Evolutionary conservation across 176 grass and related monocot species (phyloP), one percentile per base, ranked within the genome.

Genomic region (Leersia perrieri): DNA sequence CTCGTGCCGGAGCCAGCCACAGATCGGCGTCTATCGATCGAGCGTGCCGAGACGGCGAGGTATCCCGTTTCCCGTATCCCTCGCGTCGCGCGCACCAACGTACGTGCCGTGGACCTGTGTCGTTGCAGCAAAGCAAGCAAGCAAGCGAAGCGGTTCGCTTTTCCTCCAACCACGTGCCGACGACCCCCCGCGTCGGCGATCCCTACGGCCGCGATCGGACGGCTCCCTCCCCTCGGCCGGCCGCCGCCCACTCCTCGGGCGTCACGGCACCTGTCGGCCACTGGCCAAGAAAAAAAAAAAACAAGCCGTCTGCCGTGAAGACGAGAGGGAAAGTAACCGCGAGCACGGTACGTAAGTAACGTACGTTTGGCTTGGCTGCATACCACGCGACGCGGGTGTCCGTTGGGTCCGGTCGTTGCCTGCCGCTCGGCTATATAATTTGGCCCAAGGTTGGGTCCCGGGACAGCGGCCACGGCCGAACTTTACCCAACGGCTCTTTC

Each of bases 131-230:
- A n/a, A n/a, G n/a, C n/a, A 3, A 49, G 16, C 45, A 51, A 20
- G 16, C 45, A 20, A 49, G 16, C 45, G 45, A 16, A 45, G 15
- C 12, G 42, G 44, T 14, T 45, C 5, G 42, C 42, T 18, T 49
- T 20, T 20, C 16, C 16, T 51, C 47, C 47, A 51, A 51, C 92
- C 89, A 87, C 73, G 82, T 84, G 77, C 68, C 82, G 71, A n/a
- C n/a, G n/a, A n/a, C 49, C 77, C 73, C 65, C 39, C 5, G 10
- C 33, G 38, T 5, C 53, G 55, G 78, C 73, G 29, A 82, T 53
- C 72, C 66, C 60, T 66, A 81, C 72, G 8, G n/a, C n/a, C 16
- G 66, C 4, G 44, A 87, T 90, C 91, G 30, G 25, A 89, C 88
- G 84, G 65, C 66, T 33, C 72, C 33, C 61, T 60, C 31, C 4